Percentiles rank a stretch among this genome's conserved stretches.
These are phyloP conservation scores for Linum lewisii DNA, from an alignment of 345 rosid genomes.

Conservation along the genomic window DNA sequence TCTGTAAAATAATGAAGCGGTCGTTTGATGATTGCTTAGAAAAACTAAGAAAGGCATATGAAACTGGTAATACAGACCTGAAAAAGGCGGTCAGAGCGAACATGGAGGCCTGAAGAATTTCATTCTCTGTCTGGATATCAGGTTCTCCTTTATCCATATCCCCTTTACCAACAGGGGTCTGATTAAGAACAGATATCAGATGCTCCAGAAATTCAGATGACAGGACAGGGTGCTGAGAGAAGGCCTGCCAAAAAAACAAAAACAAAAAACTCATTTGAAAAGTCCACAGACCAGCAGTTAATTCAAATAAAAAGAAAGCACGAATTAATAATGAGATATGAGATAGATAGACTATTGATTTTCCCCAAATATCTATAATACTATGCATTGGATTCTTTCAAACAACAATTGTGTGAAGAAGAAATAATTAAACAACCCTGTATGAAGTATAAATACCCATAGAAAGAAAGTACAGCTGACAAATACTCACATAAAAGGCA, in stretches of 20 bases:
- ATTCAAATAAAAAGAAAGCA: conserved; percentile 3
- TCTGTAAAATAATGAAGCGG: conserved; percentile 34
- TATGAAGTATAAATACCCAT: not conserved
- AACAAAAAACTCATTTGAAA: conserved; percentile 3
- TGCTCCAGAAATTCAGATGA: conserved; percentile 75
- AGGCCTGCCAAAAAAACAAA: conserved; percentile 38
- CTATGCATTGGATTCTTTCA: not conserved
- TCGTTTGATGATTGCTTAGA: conserved; percentile 12
- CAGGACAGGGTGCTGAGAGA: conserved; percentile 72
- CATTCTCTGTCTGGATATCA: conserved; percentile 52
- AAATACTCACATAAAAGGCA: conserved; percentile 69
- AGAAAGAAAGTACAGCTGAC: not conserved
- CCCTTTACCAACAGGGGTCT: conserved; percentile 40
- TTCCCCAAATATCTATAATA: too few relatives aligned
- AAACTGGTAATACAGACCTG: conserved; percentile 36
- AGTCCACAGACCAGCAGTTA: conserved; percentile 1
- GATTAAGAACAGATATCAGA: conserved; percentile 59
- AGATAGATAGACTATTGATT: not conserved
- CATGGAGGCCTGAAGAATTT: conserved; percentile 71
- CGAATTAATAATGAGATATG: not conserved
- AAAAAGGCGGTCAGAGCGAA: conserved; percentile 88
- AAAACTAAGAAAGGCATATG: conserved; percentile 9
- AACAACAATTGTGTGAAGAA: conserved; percentile 3
- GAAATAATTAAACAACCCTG: too few relatives aligned
- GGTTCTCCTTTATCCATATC: conserved; percentile 60